Percentiles rank a stretch among this genome's conserved stretches.
Conservation (phyloP, 2,329 filamentous ascomycete species). For the Akanthomyces uredinophilus region DNA sequence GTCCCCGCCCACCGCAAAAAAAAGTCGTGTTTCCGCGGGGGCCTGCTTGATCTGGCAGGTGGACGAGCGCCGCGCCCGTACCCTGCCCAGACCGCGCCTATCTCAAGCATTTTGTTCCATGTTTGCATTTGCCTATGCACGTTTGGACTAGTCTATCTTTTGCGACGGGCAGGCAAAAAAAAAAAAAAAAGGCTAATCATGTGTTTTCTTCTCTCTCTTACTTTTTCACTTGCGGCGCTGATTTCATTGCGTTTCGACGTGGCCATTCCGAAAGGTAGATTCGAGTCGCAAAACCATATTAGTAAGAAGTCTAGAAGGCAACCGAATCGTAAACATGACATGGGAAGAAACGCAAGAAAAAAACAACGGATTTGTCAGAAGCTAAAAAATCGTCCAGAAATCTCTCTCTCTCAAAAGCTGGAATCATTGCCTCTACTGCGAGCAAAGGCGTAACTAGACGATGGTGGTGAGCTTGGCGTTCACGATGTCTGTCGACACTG, state of each 20-base stretch:
- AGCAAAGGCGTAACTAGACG: neutral
- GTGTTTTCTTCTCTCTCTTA: neutral
- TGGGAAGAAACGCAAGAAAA: neutral
- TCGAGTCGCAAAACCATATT: too few species aligned
- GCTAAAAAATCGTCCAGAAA: too few species aligned
- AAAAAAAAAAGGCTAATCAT: neutral
- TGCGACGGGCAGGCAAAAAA: slow-evolving; percentile 2
- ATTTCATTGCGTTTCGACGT: too few species aligned
- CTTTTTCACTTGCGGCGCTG: too few species aligned
- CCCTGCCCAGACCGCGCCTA: slow-evolving; percentile 11
- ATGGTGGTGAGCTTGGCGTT: neutral
- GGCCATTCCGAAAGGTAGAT: too few species aligned
- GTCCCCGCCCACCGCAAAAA: neutral
- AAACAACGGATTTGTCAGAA: neutral
- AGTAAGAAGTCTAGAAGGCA: neutral
- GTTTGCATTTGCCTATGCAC: neutral
- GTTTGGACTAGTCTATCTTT: neutral
- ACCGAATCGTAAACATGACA: neutral
- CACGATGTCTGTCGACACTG: neutral
- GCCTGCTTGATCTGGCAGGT: slow-evolving; percentile 9
- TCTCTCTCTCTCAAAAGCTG: too few species aligned
- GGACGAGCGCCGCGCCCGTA: neutral
- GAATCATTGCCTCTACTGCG: neutral
- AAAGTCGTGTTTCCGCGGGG: slow-evolving; percentile 6
- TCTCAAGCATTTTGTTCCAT: neutral